Percentiles rank a stretch among this genome's conserved stretches.
Evolutionary conservation across 148 eudicot species (phyloP).

Genomic region (Cornus suecica): DNA sequence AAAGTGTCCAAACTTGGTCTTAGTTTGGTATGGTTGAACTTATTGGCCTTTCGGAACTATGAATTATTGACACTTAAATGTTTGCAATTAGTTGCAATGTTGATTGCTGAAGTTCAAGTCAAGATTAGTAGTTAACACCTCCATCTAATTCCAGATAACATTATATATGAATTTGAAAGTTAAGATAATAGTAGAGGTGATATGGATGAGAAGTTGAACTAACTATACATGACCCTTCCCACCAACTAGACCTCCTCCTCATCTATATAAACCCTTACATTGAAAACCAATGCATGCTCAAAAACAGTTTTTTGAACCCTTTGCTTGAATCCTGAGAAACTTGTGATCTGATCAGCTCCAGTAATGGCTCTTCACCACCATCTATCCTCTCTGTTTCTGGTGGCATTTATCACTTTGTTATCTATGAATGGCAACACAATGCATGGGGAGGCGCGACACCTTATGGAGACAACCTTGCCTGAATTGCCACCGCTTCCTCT

Average conservation of each 20-base stretch:
- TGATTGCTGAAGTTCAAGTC: too few relatives aligned
- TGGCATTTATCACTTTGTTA: constrained; percentile 13
- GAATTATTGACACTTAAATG: too few relatives aligned
- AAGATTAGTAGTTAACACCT: too few relatives aligned
- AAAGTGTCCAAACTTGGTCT: too few relatives aligned
- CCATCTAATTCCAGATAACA: too few relatives aligned
- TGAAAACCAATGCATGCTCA: neutral
- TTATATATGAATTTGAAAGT: too few relatives aligned
- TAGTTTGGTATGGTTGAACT: too few relatives aligned
- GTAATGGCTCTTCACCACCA: neutral
- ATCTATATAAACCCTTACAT: neutral
- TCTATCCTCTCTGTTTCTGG: neutral
- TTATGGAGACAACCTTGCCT: constrained; percentile 21
- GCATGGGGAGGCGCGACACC: constrained; percentile 16
- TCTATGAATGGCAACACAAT: constrained; percentile 1
- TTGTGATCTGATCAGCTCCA: neutral
- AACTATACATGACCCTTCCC: neutral
- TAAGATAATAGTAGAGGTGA: too few relatives aligned
- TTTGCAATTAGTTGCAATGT: too few relatives aligned
- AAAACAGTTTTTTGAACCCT: neutral
- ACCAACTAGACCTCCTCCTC: neutral
- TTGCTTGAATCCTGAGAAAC: neutral
- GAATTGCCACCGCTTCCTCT: neutral
- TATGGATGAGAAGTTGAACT: constrained; percentile 14
- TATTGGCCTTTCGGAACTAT: too few relatives aligned